Conservation (phyloP, 2,329 filamentous ascomycete genomes). For the Colletotrichum destructivum region DNA sequence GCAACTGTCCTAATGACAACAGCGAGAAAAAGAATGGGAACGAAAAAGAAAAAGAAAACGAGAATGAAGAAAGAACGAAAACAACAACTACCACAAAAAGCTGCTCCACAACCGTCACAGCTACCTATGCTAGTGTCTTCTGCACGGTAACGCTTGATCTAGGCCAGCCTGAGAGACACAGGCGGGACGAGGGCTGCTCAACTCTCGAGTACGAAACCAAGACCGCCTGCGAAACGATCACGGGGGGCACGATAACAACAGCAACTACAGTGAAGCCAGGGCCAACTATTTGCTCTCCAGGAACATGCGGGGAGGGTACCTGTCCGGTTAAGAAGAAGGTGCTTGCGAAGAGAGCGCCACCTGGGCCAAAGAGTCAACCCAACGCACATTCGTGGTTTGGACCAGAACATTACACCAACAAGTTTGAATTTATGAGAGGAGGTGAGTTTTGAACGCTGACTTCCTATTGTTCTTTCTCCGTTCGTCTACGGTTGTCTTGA, state of each 20-base stretch:
- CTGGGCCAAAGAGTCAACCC: neutral
- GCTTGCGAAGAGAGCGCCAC: slow-evolving; percentile 3
- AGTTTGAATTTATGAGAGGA: slow-evolving; percentile 1
- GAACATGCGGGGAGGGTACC: neutral
- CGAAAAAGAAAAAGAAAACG: neutral
- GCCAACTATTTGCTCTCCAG: neutral
- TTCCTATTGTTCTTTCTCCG: neutral
- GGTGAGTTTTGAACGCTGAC: neutral
- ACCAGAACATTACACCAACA: slow-evolving; percentile 19
- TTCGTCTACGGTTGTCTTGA: neutral
- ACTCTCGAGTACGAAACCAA: slow-evolving; percentile 8
- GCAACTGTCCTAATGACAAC: neutral
- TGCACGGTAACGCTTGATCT: neutral
- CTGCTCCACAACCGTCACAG: slow-evolving; percentile 9
- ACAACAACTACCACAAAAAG: neutral
- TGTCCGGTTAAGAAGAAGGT: neutral
- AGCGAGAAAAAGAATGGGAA: neutral
- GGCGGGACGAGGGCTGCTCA: slow-evolving; percentile 4
- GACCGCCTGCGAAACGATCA: slow-evolving; percentile 3
- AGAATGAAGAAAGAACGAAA: neutral
- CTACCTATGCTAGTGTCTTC: slow-evolving; percentile 8
- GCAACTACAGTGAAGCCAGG: neutral
- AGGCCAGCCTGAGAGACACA: neutral
- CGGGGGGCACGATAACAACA: neutral
- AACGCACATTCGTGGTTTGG: neutral